These are phyloP conservation scores for Lasiodiplodia sp. DNA, from an alignment of 2,329 filamentous ascomycete genomes.

Conservation along the genomic window DNA sequence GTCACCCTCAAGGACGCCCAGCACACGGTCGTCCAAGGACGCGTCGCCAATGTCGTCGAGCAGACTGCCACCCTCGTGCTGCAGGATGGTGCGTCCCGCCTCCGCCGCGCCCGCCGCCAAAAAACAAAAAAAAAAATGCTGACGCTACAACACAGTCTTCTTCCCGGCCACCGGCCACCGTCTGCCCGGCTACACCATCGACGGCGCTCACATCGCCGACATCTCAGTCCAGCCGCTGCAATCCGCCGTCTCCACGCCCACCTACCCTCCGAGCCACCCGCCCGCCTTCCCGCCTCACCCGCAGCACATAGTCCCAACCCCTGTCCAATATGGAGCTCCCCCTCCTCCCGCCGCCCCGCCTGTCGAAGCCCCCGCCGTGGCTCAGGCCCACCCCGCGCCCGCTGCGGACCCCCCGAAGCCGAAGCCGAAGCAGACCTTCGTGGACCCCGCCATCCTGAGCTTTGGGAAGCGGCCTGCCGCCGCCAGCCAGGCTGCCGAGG, in stretches of 20 bases:
- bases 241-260: slow-evolving; percentile 33
- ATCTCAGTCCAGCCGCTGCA: slow-evolving; percentile 58
- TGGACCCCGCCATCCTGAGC: slow-evolving; percentile 85
- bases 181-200: slow-evolving; percentile 62
- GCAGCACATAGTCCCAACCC: slow-evolving; percentile 32
- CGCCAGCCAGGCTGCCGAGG: slow-evolving; percentile 36
- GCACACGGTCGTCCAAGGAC: slow-evolving; percentile 71
- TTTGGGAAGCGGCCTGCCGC: slow-evolving; percentile 54
- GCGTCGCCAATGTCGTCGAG: slow-evolving; percentile 73
- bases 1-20: slow-evolving; percentile 74
- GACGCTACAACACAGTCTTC: slow-evolving; percentile 51
- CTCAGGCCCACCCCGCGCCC: slow-evolving; percentile 2
- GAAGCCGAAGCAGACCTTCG: slow-evolving; percentile 59
- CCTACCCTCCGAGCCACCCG: slow-evolving; percentile 27
- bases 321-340: slow-evolving; percentile 36
- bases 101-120: background rate
- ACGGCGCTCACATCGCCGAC: slow-evolving; percentile 66
- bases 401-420: slow-evolving; percentile 37
- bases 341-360: slow-evolving; percentile 32
- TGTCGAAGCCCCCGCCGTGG: slow-evolving; percentile 35
- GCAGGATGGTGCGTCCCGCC: slow-evolving; percentile 68
- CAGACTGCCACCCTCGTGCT: slow-evolving; percentile 69
- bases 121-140: background rate
- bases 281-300: slow-evolving; percentile 26
- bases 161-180: slow-evolving; percentile 62